Evolutionary conservation across 2,329 filamentous ascomycete genomes (phyloP), one percentile per base, ranked within the genome.

Genomic region (Acephala macrosclerotiorum): DNA sequence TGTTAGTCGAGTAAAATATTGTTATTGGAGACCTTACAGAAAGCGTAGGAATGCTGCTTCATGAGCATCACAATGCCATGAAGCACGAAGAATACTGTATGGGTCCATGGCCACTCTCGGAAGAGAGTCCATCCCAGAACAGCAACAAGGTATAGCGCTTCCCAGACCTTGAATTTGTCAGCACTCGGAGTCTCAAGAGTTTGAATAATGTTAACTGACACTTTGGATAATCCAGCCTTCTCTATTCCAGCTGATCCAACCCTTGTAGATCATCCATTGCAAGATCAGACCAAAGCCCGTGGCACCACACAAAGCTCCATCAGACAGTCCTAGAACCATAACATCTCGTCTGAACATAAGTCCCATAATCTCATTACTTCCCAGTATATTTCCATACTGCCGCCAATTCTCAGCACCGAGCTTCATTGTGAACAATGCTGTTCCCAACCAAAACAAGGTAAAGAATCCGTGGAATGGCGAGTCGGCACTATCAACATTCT

Each of bases 11-110:
- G 12, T 25, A 11, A 20, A 29, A 20, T n/a, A 20, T 29, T 20
- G 16, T 18, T 58, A 9, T 22, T 33, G 6, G 33, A 35, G 12
- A 40, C 61, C 70, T 67, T 68, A 70, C 68, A 94, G 71, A 92
- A 93, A 4, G 89, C 85, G 73, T 92, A 94, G 20, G 89, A 91
- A 75, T 94, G 92, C 77, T 93, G 91, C 80, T 95, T 95, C 92
- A 94, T 94, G 26, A 94, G 76, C 83, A 94, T 90, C 2, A 91
- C 87, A 63, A 94, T 79, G 16, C 88, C 88, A 74, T 94, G 91
- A 20, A 94, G 80, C 11, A 92, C 88, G 59, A 92, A 91, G 76
- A 91, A 93, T 20, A 93, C 89, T 1, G 90, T 92, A 73, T 93
- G 91, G 16, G 91, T 92, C 92, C 92, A 94, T 1, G 91, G 90